These are phyloP conservation scores for Vigna reflexopilosa DNA, from an alignment of 306 rosid genomes.

Conservation along the genomic window DNA sequence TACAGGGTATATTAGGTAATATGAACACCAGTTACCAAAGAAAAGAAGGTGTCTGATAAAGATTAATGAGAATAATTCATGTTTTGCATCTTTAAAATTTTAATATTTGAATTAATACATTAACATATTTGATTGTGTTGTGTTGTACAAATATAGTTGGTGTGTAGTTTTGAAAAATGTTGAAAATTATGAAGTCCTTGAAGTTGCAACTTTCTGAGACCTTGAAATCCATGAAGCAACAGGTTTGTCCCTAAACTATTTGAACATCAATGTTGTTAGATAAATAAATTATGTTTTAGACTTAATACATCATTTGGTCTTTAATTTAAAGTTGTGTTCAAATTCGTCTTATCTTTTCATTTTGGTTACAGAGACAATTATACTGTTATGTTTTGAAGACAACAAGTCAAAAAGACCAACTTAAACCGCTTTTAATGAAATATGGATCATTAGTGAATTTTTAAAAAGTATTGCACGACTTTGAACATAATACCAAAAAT, in stretches of 20 bases:
- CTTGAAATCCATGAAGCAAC: conserved; percentile 31
- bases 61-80: neutral
- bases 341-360: no score
- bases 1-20: neutral
- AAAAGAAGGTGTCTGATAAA: neutral
- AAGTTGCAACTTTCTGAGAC: neutral
- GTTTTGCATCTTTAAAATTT: neutral
- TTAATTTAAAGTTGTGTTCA: no score
- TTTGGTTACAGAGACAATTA: no score
- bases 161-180: neutral
- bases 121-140: neutral
- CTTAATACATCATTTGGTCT: no score
- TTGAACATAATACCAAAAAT: no score
- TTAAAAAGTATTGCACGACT: no score
- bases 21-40: conserved; percentile 19
- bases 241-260: conserved; percentile 36
- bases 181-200: neutral
- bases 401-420: no score
- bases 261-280: no score
- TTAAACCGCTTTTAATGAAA: no score
- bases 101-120: neutral
- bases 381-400: no score
- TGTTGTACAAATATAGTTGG: neutral
- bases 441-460: no score
- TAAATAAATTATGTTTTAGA: no score